A percentile compares a stretch with the other conserved stretches of the same genome.
These are phyloP conservation scores for Pelagophyceae sp. DNA, from an alignment of 352 stramenopile genomes.

Conservation along the genomic window DNA sequence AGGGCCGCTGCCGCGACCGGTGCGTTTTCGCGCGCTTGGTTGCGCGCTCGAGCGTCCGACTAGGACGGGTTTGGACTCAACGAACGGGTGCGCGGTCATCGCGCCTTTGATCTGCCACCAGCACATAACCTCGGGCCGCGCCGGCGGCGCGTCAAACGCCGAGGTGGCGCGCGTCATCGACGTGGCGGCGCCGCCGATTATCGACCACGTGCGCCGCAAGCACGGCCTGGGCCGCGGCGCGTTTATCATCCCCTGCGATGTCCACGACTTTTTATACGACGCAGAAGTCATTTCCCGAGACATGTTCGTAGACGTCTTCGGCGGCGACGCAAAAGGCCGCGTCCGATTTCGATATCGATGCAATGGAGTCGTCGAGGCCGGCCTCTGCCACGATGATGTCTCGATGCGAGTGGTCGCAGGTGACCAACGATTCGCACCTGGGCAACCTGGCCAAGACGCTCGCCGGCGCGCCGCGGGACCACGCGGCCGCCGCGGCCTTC, in stretches of 20 bases:
- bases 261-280: constrained; percentile 60
- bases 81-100: constrained; percentile 59
- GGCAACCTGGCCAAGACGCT: not conserved
- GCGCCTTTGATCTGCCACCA: constrained; percentile 46
- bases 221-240: constrained; percentile 42
- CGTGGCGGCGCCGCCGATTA: constrained; percentile 37
- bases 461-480: not conserved
- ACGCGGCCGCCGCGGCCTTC: not conserved
- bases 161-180: constrained; percentile 50
- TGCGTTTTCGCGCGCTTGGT: too few species aligned
- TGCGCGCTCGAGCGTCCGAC: too few species aligned
- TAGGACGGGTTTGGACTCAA: constrained; percentile 42
- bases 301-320: constrained; percentile 50
- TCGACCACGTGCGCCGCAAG: constrained; percentile 44
- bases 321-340: too few species aligned
- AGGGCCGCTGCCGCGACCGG: constrained; percentile 35
- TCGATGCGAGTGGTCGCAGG: too few species aligned
- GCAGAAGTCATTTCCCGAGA: constrained; percentile 48
- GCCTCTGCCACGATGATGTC: too few species aligned
- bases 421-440: not conserved
- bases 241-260: constrained; percentile 56
- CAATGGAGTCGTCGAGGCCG: too few species aligned
- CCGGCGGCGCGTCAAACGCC: constrained; percentile 35
- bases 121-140: constrained; percentile 35
- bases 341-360: constrained; percentile 39